phyloP scores from a whole-genome alignment of 75 land plant species.

The Pseudotsuga menziesii region DNA sequence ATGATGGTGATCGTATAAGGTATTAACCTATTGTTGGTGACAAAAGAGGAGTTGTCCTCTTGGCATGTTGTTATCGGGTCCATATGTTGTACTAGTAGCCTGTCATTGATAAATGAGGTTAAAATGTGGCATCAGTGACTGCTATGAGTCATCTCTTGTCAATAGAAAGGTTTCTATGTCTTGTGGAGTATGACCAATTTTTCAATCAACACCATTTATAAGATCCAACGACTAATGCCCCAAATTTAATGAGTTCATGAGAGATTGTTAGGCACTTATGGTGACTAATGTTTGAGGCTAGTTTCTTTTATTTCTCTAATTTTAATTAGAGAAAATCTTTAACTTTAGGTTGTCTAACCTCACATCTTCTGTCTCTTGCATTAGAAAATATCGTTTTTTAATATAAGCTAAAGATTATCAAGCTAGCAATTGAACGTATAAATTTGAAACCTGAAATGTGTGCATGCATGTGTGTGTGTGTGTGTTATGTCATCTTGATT shows the following conservation, averaged over 20 bases:
- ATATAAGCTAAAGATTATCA: neutral
- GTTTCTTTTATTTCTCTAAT: neutral
- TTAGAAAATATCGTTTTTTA: neutral
- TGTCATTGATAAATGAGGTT: neutral
- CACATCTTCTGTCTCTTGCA: neutral
- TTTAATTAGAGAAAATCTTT: neutral
- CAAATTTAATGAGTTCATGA: neutral
- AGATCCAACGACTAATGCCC: neutral
- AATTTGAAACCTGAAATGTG: neutral
- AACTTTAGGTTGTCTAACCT: neutral
- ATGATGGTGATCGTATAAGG: conserved; percentile 87
- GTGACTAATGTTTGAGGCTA: neutral
- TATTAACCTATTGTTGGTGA: conserved; percentile 8
- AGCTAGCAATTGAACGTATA: too few species aligned
- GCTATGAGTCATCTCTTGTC: neutral
- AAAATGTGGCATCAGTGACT: neutral
- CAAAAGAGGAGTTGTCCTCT: neutral
- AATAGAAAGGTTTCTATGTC: neutral
- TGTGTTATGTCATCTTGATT: neutral
- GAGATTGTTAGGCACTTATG: too few species aligned
- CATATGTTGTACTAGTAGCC: neutral
- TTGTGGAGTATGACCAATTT: too few species aligned
- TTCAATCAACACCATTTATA: neutral
- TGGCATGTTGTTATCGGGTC: neutral
- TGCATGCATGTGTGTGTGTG: too few species aligned